Evolutionary conservation across 2,329 filamentous ascomycete genomes (phyloP).

Genomic region (Raffaelea deltoideospora): DNA sequence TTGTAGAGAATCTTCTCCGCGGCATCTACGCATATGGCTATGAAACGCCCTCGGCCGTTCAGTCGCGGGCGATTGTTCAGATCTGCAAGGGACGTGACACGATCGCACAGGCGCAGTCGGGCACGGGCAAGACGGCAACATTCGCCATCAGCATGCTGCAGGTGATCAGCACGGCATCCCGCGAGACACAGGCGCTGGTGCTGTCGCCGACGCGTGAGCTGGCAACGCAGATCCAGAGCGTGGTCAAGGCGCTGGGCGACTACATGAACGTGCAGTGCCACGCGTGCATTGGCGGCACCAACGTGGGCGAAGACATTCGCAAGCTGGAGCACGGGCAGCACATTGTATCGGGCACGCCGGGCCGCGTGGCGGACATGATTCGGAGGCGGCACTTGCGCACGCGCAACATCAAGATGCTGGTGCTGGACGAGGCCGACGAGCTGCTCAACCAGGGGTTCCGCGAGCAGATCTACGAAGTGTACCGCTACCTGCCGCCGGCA

Average conservation of each 20-base stretch:
- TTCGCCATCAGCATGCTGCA: slow-evolving; percentile 95
- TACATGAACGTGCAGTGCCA: slow-evolving; percentile 99
- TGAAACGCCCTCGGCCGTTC: slow-evolving; percentile 92
- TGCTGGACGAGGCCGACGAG: slow-evolving; percentile 46
- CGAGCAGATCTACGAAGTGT: slow-evolving; percentile 98
- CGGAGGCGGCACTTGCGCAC: slow-evolving; percentile 40
- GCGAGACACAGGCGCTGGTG: slow-evolving; percentile 87
- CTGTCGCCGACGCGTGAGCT: slow-evolving; percentile 93
- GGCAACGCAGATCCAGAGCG: slow-evolving; percentile 94
- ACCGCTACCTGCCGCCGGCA: slow-evolving; percentile 87
- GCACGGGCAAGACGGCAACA: slow-evolving; percentile 91
- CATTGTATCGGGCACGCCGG: slow-evolving; percentile 94
- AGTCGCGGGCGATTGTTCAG: slow-evolving; percentile 95
- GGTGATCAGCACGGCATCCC: slow-evolving; percentile 84
- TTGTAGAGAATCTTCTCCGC: slow-evolving; percentile 76
- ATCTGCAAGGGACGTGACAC: slow-evolving; percentile 98
- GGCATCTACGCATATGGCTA: slow-evolving; percentile 98
- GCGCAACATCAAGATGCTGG: slow-evolving; percentile 49
- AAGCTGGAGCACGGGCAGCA: slow-evolving; percentile 97
- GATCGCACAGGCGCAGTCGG: slow-evolving; percentile 94
- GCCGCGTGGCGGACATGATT: slow-evolving; percentile 63
- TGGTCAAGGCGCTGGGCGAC: slow-evolving; percentile 98
- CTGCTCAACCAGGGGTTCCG: slow-evolving; percentile 84
- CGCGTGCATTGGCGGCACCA: slow-evolving; percentile 94
- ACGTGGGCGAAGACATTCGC: slow-evolving; percentile 93